Conservation (phyloP, 768 basidiomycete species). For the Calocera viscosa region DNA sequence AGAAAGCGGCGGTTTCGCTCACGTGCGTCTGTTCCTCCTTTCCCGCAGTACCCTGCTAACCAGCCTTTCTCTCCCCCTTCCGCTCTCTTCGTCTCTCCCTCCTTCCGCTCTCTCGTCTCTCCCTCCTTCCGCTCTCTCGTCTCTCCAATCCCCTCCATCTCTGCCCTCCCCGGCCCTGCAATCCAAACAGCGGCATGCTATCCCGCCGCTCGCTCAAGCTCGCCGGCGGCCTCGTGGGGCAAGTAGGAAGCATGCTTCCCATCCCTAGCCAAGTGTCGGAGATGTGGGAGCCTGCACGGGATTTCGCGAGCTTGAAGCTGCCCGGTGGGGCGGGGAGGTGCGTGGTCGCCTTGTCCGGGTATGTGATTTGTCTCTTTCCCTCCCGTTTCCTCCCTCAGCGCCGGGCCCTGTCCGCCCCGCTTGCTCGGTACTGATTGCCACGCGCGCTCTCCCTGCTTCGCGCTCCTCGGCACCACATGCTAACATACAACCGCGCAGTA, state of each 20-base stretch:
- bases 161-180: neutral
- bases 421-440: no score
- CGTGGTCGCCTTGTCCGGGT: constrained; percentile 84
- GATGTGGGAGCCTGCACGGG: constrained; percentile 92
- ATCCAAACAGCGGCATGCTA: constrained; percentile 8
- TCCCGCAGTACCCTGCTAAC: no score
- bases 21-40: neutral
- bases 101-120: neutral
- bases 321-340: constrained; percentile 67
- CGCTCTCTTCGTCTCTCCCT: neutral
- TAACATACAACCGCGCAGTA: constrained; percentile 40
- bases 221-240: neutral
- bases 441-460: no score
- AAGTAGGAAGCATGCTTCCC: constrained; percentile 35
- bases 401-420: neutral
- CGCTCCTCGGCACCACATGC: no score
- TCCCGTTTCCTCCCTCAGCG: neutral
- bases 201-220: constrained; percentile 1
- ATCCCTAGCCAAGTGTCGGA: constrained; percentile 58
- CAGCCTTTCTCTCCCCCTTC: neutral
- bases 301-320: constrained; percentile 82
- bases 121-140: neutral
- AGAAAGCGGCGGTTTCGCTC: neutral
- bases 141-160: neutral
- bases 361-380: constrained; percentile 32